These are phyloP conservation scores for Coemansia sp. DNA, from an alignment of 192 early-diverging fungal species.

Conservation along the genomic window DNA sequence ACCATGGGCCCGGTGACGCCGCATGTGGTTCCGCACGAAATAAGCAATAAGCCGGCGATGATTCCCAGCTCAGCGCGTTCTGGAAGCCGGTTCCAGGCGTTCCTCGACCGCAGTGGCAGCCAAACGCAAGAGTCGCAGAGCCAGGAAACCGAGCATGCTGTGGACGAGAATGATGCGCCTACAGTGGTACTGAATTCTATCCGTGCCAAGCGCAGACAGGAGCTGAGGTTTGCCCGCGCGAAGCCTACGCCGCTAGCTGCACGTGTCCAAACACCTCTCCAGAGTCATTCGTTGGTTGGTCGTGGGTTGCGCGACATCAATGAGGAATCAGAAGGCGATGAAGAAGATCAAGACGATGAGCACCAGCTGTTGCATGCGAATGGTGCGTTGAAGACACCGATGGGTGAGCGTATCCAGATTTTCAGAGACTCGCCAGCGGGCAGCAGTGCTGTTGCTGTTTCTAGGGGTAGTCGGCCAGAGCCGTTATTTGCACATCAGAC, in stretches of 20 bases:
- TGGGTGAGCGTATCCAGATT: slow-evolving; percentile 16
- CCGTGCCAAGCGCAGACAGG: slow-evolving; percentile 17
- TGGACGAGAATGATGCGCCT: slow-evolving; percentile 39
- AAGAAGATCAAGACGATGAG: background rate
- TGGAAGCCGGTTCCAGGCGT: slow-evolving; percentile 9
- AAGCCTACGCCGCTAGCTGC: slow-evolving; percentile 37
- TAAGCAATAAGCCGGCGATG: slow-evolving; percentile 4
- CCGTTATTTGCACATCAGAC: slow-evolving; percentile 11
- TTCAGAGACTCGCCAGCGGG: slow-evolving; percentile 14
- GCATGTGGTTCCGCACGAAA: slow-evolving; percentile 29
- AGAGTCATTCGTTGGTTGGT: background rate
- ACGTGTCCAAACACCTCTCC: slow-evolving; percentile 7
- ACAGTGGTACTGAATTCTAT: slow-evolving; percentile 41
- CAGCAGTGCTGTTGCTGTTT: too few relatives aligned
- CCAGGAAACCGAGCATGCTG: background rate
- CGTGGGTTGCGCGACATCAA: slow-evolving; percentile 8
- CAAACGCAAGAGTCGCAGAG: background rate
- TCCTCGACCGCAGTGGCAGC: slow-evolving; percentile 4
- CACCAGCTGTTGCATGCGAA: background rate
- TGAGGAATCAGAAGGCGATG: slow-evolving; percentile 20
- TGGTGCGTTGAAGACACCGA: slow-evolving; percentile 13
- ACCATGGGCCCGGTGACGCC: slow-evolving; percentile 54
- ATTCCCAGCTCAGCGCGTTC: slow-evolving; percentile 32
- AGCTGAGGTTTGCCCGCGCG: slow-evolving; percentile 11
- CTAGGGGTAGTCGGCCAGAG: background rate